A percentile compares a stretch with the other conserved stretches of the same genome.
Conservation (phyloP, 139 green algal genomes). For the Coelastrella sp. region DNA sequence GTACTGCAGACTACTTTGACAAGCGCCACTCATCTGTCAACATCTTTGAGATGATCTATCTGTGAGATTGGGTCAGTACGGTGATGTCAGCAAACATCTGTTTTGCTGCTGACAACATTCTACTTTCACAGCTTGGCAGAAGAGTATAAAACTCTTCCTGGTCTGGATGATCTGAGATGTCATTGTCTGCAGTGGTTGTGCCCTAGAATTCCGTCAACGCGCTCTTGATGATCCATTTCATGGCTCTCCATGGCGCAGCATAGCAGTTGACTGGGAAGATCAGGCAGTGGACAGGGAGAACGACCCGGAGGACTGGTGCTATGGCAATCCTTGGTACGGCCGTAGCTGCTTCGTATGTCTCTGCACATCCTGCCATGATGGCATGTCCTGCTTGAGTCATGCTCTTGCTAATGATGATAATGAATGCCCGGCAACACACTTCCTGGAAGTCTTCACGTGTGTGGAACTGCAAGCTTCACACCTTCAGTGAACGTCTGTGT, state of each 20-base stretch:
- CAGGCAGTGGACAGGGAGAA: constrained; percentile 15
- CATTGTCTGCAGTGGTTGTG: neutral
- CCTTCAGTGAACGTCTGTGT: neutral
- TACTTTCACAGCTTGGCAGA: neutral
- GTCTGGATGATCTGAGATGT: neutral
- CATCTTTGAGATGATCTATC: no score
- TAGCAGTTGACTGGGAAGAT: constrained; percentile 11
- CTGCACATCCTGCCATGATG: no score
- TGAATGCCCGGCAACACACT: neutral
- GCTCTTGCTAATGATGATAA: neutral
- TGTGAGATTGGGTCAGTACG: neutral
- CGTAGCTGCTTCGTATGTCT: neutral
- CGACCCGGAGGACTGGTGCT: constrained; percentile 33
- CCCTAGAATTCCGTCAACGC: neutral
- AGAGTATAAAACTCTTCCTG: no score
- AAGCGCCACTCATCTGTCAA: no score
- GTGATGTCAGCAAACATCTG: no score
- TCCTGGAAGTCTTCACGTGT: no score
- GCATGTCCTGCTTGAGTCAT: neutral
- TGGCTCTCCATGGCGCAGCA: constrained; percentile 33
- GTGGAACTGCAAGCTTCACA: no score
- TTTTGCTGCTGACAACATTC: neutral
- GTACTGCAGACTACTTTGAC: neutral
- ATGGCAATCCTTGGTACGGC: constrained; percentile 34
- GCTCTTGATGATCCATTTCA: neutral